Conservation (phyloP, 257 asterid species). For the Jaltomata sinuosa region DNA sequence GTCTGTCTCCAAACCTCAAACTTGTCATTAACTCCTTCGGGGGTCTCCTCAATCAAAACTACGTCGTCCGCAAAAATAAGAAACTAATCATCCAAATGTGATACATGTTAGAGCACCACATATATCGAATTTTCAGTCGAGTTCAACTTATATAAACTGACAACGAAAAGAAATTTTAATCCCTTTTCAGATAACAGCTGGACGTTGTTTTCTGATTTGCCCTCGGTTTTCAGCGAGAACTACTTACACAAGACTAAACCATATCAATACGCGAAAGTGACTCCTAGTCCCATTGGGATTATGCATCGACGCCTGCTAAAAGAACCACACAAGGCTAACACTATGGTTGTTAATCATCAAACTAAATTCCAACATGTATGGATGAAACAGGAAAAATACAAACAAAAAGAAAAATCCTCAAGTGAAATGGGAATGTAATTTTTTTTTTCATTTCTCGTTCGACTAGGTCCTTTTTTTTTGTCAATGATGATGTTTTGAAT, state of each 20-base stretch:
- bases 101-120: too few relatives aligned
- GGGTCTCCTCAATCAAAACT: too few relatives aligned
- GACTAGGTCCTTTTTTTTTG: not conserved
- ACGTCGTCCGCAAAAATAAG: too few relatives aligned
- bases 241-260: not conserved
- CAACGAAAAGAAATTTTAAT: not conserved
- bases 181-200: too few relatives aligned
- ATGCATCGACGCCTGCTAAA: not conserved
- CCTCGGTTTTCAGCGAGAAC: not conserved
- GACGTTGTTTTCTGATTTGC: not conserved
- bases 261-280: not conserved
- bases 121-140: not conserved
- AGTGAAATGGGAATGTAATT: not conserved
- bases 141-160: not conserved
- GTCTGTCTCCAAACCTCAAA: too few relatives aligned
- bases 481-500: not conserved
- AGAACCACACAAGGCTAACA: not conserved
- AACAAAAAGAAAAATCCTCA: not conserved
- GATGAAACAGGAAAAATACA: not conserved
- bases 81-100: too few relatives aligned
- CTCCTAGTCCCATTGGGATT: not conserved
- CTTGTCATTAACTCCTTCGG: too few relatives aligned
- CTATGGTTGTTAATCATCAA: too few relatives aligned
- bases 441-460: not conserved
- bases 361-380: not conserved